Evolutionary conservation across 768 basidiomycete genomes (phyloP).

Genomic region (Tulasnella sp.): DNA sequence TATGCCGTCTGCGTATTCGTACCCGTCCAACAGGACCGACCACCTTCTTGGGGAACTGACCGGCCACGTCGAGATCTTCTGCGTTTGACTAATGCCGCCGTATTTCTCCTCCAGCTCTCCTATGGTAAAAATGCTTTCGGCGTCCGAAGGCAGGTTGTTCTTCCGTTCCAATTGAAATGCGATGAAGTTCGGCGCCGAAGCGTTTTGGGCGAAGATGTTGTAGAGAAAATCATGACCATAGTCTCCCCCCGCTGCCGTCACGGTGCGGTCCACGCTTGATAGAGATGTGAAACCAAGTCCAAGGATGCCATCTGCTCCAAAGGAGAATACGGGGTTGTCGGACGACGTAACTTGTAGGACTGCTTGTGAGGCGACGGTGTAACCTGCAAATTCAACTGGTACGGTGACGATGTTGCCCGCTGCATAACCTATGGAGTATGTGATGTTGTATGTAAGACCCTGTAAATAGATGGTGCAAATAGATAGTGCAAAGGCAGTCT

Average conservation of each 20-base stretch:
- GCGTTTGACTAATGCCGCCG: constrained; percentile 52
- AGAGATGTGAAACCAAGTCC: constrained; percentile 77
- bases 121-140: constrained; percentile 71
- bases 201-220: constrained; percentile 69
- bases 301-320: constrained; percentile 66
- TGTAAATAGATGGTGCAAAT: not conserved
- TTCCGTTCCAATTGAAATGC: constrained; percentile 68
- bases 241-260: constrained; percentile 56
- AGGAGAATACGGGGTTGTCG: constrained; percentile 68
- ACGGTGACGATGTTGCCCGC: constrained; percentile 61
- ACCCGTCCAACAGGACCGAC: constrained; percentile 71
- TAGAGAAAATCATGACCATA: constrained; percentile 66
- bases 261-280: constrained; percentile 61
- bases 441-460: constrained; percentile 52
- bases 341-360: constrained; percentile 60
- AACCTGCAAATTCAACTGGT: constrained; percentile 68
- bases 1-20: constrained; percentile 38
- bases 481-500: constrained; percentile 38
- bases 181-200: constrained; percentile 71
- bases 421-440: constrained; percentile 80
- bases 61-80: constrained; percentile 72
- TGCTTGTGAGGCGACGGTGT: constrained; percentile 61
- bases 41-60: constrained; percentile 58
- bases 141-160: constrained; percentile 49
- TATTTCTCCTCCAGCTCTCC: constrained; percentile 69